phyloP scores from a whole-genome alignment of 805 yeast genomes.

The Saccharomycopsis fodiens region DNA sequence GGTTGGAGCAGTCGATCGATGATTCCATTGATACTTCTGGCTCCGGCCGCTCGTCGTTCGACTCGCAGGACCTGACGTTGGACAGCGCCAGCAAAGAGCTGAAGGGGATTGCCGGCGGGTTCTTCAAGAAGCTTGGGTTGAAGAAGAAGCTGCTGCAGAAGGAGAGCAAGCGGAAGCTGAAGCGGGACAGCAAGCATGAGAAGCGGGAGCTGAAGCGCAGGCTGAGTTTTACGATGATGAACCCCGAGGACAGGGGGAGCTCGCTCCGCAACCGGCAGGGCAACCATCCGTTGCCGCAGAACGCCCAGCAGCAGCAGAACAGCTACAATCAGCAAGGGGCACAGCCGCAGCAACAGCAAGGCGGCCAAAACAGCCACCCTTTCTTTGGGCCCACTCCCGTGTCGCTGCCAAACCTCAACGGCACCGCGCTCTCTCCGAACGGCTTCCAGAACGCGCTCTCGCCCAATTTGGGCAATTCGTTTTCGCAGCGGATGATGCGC shows the following conservation, averaged over 20 bases:
- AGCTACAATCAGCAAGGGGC: too few species aligned
- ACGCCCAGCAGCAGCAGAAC: too few species aligned
- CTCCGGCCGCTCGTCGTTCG: not conserved
- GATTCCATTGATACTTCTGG: slow-evolving; percentile 11
- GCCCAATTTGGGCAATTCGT: not conserved
- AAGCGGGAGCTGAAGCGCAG: slow-evolving; percentile 4
- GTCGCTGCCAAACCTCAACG: not conserved
- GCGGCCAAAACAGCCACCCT: too few species aligned
- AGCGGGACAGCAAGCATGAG: slow-evolving; percentile 2
- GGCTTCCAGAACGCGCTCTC: not conserved
- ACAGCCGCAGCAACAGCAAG: too few species aligned
- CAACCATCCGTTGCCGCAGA: too few species aligned
- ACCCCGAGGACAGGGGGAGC: not conserved
- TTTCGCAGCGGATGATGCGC: slow-evolving; percentile 3
- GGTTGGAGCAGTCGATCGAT: slow-evolving; percentile 20
- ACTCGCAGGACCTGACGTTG: slow-evolving; percentile 1
- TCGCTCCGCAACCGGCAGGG: not conserved
- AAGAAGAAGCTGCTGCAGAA: slow-evolving; percentile 8
- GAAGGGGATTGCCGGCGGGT: slow-evolving; percentile 19
- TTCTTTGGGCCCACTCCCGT: too few species aligned
- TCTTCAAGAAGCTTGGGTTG: slow-evolving; percentile 18
- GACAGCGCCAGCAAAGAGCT: not conserved
- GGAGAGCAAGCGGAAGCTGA: slow-evolving; percentile 1
- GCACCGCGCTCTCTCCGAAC: too few species aligned
- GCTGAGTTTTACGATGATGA: slow-evolving; percentile 1